phyloP scores from a whole-genome alignment of 1,284 basidiomycete genomes.

The Fomes fomentarius region DNA sequence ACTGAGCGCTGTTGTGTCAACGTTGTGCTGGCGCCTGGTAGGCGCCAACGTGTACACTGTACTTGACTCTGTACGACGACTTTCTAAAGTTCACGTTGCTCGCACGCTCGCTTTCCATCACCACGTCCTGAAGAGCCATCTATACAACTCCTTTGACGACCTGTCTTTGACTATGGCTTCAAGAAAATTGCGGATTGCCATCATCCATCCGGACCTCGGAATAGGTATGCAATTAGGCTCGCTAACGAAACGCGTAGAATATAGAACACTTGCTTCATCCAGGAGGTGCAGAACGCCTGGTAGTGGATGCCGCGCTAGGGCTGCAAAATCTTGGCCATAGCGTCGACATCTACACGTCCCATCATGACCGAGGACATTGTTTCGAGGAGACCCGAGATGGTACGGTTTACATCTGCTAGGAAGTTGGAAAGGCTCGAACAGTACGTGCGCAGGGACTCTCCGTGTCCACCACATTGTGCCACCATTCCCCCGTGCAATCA shows the following conservation, averaged over 20 bases:
- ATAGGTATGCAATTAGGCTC: conserved; percentile 64
- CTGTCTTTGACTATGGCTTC: too few species aligned
- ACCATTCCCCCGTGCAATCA: conserved; percentile 80
- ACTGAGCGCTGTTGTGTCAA: too few species aligned
- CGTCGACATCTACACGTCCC: conserved; percentile 93
- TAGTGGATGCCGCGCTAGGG: conserved; percentile 95
- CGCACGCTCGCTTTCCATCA: too few species aligned
- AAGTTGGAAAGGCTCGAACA: conserved; percentile 1
- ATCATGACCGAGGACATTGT: conserved; percentile 85
- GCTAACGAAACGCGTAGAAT: background rate
- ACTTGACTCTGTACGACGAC: too few species aligned
- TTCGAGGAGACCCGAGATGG: conserved; percentile 92
- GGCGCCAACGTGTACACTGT: too few species aligned
- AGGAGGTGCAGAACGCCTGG: conserved; percentile 95
- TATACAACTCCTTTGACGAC: too few species aligned
- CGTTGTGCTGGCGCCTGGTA: too few species aligned
- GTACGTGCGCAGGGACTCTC: conserved; percentile 68
- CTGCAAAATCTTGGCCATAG: conserved; percentile 85
- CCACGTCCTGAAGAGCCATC: too few species aligned
- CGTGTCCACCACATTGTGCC: conserved; percentile 77
- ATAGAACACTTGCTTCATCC: background rate
- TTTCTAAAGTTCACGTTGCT: too few species aligned
- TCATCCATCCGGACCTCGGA: conserved; percentile 94
- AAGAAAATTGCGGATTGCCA: conserved; percentile 57
- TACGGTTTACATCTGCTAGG: conserved; percentile 32